These are phyloP conservation scores for Pseudozyma thailandica DNA, from an alignment of 1,284 basidiomycete genomes.

Conservation along the genomic window DNA sequence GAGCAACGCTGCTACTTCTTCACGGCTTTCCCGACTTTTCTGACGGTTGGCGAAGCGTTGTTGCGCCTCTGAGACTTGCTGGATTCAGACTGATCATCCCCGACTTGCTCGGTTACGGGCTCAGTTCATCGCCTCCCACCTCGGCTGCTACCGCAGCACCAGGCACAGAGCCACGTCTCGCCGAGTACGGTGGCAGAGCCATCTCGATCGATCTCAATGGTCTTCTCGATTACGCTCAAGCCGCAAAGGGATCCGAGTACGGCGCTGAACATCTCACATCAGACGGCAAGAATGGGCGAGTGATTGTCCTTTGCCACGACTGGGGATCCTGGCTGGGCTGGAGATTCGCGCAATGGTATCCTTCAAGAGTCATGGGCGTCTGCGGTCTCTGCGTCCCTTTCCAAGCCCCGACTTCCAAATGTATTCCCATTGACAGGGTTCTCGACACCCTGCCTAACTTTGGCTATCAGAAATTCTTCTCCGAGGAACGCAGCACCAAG, in stretches of 20 bases:
- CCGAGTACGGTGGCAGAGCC: constrained; percentile 53
- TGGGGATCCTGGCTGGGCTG: constrained; percentile 60
- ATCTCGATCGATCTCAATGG: constrained; percentile 55
- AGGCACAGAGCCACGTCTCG: constrained; percentile 30
- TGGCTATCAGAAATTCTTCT: constrained; percentile 60
- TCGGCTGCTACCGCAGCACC: constrained; percentile 23
- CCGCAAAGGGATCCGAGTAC: constrained; percentile 35
- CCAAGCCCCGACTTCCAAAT: constrained; percentile 38
- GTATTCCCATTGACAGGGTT: constrained; percentile 39
- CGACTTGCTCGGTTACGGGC: constrained; percentile 57
- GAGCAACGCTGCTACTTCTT: constrained; percentile 51
- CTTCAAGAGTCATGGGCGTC: constrained; percentile 52
- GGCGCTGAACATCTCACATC: constrained; percentile 35
- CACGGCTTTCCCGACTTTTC: constrained; percentile 61
- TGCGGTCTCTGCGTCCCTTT: constrained; percentile 54
- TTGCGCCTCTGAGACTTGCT: constrained; percentile 40
- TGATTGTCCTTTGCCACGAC: constrained; percentile 58
- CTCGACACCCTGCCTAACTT: constrained; percentile 48
- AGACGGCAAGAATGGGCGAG: constrained; percentile 39
- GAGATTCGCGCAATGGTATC: constrained; percentile 52
- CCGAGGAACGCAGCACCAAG: constrained; percentile 49
- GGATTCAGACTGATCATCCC: constrained; percentile 57
- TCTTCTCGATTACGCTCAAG: constrained; percentile 50
- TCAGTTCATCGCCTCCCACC: constrained; percentile 38
- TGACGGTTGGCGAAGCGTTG: constrained; percentile 43